These are phyloP conservation scores for Backusella parvicylindrica DNA, from an alignment of 192 early-diverging fungal genomes.

Conservation along the genomic window DNA sequence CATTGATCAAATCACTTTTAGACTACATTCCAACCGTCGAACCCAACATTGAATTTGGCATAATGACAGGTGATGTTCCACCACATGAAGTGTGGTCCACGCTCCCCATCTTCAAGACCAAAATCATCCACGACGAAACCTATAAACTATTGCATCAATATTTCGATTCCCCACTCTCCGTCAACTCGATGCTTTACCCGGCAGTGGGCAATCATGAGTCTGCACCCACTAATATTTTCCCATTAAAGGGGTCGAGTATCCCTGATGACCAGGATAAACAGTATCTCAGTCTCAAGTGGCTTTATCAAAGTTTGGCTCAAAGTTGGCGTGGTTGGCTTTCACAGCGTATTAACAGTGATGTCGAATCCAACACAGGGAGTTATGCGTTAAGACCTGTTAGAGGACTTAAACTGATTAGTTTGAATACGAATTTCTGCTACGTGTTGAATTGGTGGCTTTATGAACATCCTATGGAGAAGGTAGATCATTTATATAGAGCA, in stretches of 20 bases:
- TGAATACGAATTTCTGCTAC: conserved; percentile 63
- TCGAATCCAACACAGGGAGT: conserved; percentile 41
- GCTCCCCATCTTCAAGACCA: conserved; percentile 34
- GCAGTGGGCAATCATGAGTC: conserved; percentile 56
- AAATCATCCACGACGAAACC: conserved; percentile 34
- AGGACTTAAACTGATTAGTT: conserved; percentile 45
- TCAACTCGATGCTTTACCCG: conserved; percentile 43
- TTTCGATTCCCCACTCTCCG: conserved; percentile 21
- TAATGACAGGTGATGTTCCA: conserved; percentile 56
- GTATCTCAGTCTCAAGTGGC: conserved; percentile 35
- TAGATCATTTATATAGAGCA: background rate
- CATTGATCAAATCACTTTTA: conserved; percentile 43
- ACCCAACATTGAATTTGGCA: conserved; percentile 39
- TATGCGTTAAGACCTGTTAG: conserved; percentile 44
- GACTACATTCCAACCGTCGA: conserved; percentile 41
- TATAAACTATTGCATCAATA: conserved; percentile 31
- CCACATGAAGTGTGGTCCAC: conserved; percentile 55
- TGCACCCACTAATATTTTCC: conserved; percentile 45
- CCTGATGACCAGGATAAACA: conserved; percentile 14
- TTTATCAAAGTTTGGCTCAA: conserved; percentile 44
- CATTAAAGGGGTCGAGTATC: conserved; percentile 9
- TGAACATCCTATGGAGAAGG: conserved; percentile 33
- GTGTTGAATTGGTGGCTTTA: conserved; percentile 54
- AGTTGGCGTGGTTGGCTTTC: conserved; percentile 51
- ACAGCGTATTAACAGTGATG: conserved; percentile 12